phyloP scores from a whole-genome alignment of 805 yeast genomes.

The Saccharomycopsis oosterbeekiorum region DNA sequence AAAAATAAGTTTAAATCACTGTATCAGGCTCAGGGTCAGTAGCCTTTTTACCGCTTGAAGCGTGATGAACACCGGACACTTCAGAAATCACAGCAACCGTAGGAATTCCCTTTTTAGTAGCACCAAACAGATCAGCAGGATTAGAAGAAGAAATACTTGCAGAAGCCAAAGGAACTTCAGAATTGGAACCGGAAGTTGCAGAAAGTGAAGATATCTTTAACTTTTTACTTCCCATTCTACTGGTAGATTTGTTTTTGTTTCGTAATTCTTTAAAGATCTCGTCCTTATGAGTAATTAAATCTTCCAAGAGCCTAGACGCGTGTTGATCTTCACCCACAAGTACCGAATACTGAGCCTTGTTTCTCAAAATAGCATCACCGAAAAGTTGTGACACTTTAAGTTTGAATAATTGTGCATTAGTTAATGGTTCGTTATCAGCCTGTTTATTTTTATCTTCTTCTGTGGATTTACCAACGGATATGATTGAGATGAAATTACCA shows the following conservation, averaged over 20 bases:
- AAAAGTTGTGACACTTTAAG: slow-evolving; percentile 54
- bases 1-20: slow-evolving; percentile 9
- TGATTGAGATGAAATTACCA: slow-evolving; percentile 46
- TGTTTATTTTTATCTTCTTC: slow-evolving; percentile 22
- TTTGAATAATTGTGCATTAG: slow-evolving; percentile 29
- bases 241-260: slow-evolving; percentile 32
- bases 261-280: slow-evolving; percentile 58
- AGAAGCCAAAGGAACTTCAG: background rate
- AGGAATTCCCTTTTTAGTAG: background rate
- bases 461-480: slow-evolving; percentile 36
- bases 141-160: background rate
- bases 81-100: background rate
- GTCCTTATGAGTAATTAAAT: slow-evolving; percentile 50
- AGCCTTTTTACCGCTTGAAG: slow-evolving; percentile 5
- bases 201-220: background rate
- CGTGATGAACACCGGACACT: background rate
- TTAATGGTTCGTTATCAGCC: background rate
- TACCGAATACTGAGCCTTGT: slow-evolving; percentile 35
- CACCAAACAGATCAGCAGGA: slow-evolving; percentile 3
- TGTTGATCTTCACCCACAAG: slow-evolving; percentile 45
- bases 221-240: slow-evolving; percentile 13
- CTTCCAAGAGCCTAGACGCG: slow-evolving; percentile 49
- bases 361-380: slow-evolving; percentile 51
- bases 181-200: background rate
- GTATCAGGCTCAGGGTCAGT: slow-evolving; percentile 18